Conservation (phyloP, 352 stramenopile genomes). For the Pythium grandisporangium region DNA sequence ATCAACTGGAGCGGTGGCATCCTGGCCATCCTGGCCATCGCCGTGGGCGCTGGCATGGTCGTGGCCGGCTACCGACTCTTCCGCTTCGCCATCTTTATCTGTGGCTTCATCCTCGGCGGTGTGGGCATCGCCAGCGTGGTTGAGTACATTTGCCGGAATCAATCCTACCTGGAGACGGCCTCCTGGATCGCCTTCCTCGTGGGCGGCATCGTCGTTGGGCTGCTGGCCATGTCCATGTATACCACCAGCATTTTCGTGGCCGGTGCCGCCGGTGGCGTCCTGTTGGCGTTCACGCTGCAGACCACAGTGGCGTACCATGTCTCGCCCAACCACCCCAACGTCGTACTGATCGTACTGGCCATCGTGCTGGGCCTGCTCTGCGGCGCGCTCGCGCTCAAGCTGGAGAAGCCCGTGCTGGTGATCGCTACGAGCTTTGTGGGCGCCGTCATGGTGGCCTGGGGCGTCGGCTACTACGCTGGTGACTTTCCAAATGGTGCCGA, state of each 20-base stretch:
- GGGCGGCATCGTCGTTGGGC: constrained; percentile 36
- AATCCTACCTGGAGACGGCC: constrained; percentile 36
- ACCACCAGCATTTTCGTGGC: constrained; percentile 40
- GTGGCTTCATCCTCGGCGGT: constrained; percentile 47
- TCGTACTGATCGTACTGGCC: constrained; percentile 37
- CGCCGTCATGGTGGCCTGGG: constrained; percentile 32
- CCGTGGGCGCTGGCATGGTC: constrained; percentile 30
- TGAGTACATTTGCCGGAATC: constrained; percentile 41
- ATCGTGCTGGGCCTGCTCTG: constrained; percentile 33
- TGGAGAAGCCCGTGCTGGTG: constrained; percentile 49
- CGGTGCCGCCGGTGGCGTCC: constrained; percentile 39
- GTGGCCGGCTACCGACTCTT: constrained; percentile 53
- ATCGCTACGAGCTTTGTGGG: constrained; percentile 36
- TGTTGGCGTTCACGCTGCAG: constrained; percentile 51
- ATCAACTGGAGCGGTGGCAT: constrained; percentile 22
- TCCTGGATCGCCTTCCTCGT: constrained; percentile 70
- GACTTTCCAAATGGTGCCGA: constrained; percentile 48
- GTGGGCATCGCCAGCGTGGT: constrained; percentile 35
- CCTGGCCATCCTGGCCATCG: constrained; percentile 25
- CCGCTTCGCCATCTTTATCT: constrained; percentile 41
- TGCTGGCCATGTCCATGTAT: constrained; percentile 43
- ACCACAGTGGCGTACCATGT: constrained; percentile 43
- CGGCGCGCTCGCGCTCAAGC: constrained; percentile 29
- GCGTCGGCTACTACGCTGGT: constrained; percentile 52
- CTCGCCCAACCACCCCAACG: constrained; percentile 36